Base-by-base conservation (phyloP, 768 basidiomycete genomes). In the Amanita jacksonii region DNA sequence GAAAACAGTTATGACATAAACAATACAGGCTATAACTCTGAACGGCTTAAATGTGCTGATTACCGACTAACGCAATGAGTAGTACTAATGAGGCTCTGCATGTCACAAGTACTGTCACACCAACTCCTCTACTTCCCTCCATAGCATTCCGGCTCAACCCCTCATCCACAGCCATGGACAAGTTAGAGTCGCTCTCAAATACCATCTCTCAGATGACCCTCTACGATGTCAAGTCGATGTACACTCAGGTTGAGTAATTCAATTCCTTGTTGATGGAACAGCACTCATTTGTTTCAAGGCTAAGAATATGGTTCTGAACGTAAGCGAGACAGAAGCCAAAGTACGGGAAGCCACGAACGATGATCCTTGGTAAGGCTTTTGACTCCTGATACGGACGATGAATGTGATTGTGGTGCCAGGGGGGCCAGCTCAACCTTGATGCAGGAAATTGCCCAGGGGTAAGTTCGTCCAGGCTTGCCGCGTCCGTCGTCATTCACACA, bases 391-490 rank as follows among this genome's bases (percentile, higher is more conserved):
- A 4, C 9, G 31, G 7, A 22, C 19, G 15, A 39, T 18, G 7
- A n/a, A 16, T 9, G 38, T 12, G 28, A 40, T 46, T 38, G 43
- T 49, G 34, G 45, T 23, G 36, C 22, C 51, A 96, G 93, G 94
- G 94, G 96, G 13, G 94, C 94, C 47, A 92, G 88, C 58, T 96
- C 93, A 38, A 93, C 92, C 19, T 65, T 98, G 62, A 98, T 98
- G 96, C 87, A 91, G 59, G 92, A 98, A 54, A 98, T 99, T 52
- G 92, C 96, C 9, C 85, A 91, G 74, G 90, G 87, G 93, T 94
- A 54, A 25, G 56, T 56, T 13, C 15, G 8, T 9, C 30, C 40
- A 30, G 5, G 23, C 27, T 5, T 35, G 9, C 25, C 22, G 19
- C 2, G 18, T 31, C 34, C 20, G 22, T 35, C 18, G 45, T 39